Conservation (phyloP, 2,329 filamentous ascomycete genomes). For the Biscogniauxia sp. region DNA sequence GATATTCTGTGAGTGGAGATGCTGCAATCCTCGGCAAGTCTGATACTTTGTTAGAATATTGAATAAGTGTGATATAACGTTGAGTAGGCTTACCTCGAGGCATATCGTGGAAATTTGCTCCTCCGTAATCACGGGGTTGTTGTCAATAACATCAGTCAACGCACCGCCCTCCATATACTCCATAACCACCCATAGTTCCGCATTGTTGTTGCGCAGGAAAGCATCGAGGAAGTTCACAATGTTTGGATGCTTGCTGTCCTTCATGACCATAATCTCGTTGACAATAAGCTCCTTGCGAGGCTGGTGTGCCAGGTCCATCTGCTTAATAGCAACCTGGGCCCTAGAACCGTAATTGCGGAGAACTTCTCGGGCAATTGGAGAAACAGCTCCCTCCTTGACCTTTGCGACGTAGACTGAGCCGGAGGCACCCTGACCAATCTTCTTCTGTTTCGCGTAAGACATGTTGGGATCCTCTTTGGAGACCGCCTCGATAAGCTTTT, state of each 20-base stretch:
- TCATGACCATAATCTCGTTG: conserved; percentile 99
- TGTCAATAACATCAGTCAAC: conserved; percentile 97
- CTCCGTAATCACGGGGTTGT: conserved; percentile 90
- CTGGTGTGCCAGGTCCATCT: conserved; percentile 98
- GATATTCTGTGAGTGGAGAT: conserved; percentile 93
- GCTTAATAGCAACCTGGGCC: conserved; percentile 96
- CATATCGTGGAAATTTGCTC: conserved; percentile 98
- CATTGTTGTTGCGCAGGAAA: conserved; percentile 90
- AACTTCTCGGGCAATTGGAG: conserved; percentile 73
- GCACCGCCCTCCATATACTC: conserved; percentile 99
- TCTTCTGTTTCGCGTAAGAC: conserved; percentile 99
- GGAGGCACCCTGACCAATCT: conserved; percentile 97
- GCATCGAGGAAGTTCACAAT: conserved; percentile 99
- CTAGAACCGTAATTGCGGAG: conserved; percentile 75
- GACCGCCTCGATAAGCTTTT: conserved; percentile 87
- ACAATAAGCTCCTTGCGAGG: conserved; percentile 97
- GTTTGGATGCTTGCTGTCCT: conserved; percentile 95
- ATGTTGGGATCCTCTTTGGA: conserved; percentile 93
- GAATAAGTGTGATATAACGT: not conserved
- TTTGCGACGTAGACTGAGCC: conserved; percentile 97
- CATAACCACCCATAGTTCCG: conserved; percentile 99
- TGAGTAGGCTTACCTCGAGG: conserved; percentile 69
- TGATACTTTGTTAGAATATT: conserved; percentile 39
- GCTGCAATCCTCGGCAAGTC: conserved; percentile 93
- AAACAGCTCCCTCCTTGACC: conserved; percentile 84